Conservation (phyloP, 108 stramenopile genomes). For the Discostella stelligeroides region DNA sequence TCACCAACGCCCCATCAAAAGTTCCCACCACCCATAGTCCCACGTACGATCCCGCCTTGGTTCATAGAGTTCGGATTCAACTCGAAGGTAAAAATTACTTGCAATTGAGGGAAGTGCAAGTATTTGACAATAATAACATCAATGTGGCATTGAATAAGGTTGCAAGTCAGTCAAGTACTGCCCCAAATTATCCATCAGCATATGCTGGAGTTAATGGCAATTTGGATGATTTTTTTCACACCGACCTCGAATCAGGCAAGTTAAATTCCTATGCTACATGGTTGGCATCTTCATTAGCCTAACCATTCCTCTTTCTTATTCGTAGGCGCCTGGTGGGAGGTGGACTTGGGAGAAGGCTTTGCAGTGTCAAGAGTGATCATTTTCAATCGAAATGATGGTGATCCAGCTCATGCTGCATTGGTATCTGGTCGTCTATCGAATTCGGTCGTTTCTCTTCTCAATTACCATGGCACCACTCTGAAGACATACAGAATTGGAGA, state of each 20-base stretch:
- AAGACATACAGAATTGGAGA: neutral
- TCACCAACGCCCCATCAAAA: too few relatives aligned
- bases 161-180: neutral
- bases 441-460: neutral
- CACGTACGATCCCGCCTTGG: neutral
- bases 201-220: neutral
- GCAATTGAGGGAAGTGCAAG: too few relatives aligned
- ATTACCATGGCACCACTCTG: neutral
- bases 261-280: too few relatives aligned
- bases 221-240: neutral
- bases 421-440: constrained; percentile 1
- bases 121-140: neutral
- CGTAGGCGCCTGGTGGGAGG: too few relatives aligned
- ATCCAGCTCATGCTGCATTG: too few relatives aligned
- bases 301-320: too few relatives aligned
- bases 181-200: neutral
- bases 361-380: too few relatives aligned
- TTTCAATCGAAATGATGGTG: too few relatives aligned
- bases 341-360: too few relatives aligned
- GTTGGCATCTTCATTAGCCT: too few relatives aligned
- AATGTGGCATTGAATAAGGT: neutral
- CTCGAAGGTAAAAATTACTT: neutral
- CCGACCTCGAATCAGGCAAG: too few relatives aligned
- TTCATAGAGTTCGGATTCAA: neutral
- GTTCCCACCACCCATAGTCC: too few relatives aligned